Percentiles rank a stretch among this genome's conserved stretches.
phyloP scores from a whole-genome alignment of 2,329 filamentous ascomycete species.

The Davidsoniella australis region DNA sequence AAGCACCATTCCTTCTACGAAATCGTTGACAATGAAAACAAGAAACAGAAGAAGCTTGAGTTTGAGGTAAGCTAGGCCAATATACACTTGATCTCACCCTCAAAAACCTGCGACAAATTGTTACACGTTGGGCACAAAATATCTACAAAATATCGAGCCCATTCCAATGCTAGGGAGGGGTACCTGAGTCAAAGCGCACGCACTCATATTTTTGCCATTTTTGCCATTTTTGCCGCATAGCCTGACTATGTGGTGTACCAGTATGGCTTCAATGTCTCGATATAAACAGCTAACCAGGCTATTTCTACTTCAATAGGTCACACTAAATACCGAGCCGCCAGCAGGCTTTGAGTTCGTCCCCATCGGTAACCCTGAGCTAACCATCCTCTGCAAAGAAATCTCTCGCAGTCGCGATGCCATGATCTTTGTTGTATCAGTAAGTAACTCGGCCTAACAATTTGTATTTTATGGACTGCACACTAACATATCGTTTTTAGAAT shows the following conservation, averaged over 20 bases:
- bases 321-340: conserved; percentile 32
- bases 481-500: conserved; percentile 16
- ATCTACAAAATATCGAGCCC: not conserved
- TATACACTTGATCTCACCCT: not conserved
- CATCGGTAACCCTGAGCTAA: conserved; percentile 43
- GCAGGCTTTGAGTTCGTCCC: conserved; percentile 47
- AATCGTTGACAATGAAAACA: conserved; percentile 45
- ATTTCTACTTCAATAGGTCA: conserved; percentile 26
- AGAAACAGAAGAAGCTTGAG: conserved; percentile 43
- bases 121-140: not conserved
- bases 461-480: not conserved
- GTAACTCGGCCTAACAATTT: conserved; percentile 15
- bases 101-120: too few species aligned
- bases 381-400: conserved; percentile 44
- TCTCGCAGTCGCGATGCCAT: conserved; percentile 44
- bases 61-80: conserved; percentile 31
- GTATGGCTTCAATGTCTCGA: conserved; percentile 2
- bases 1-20: conserved; percentile 48
- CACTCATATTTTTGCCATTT: not conserved
- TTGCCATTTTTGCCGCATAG: not conserved
- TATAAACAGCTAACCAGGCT: conserved; percentile 5
- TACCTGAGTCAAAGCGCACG: too few species aligned
- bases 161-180: too few species aligned
- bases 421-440: conserved; percentile 50
- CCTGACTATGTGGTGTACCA: not conserved